Conservation (phyloP, 768 basidiomycete genomes). For the Calvatia gigantea region DNA sequence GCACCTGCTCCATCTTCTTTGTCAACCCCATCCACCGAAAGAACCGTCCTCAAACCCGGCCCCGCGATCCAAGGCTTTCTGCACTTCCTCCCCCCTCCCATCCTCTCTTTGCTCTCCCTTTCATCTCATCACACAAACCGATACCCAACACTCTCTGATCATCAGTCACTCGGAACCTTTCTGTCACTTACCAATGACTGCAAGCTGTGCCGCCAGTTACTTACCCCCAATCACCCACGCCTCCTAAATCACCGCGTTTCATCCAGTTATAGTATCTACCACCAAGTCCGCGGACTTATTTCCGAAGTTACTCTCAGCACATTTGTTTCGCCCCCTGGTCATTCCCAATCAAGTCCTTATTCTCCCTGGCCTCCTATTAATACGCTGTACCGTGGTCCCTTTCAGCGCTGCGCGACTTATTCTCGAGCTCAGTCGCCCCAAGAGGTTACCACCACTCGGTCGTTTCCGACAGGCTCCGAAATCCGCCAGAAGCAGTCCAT, state of each 20-base stretch:
- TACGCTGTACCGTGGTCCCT: conserved; percentile 1
- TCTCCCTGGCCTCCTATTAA: conserved; percentile 9
- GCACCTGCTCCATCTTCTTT: not conserved
- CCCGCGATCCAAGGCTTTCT: not conserved
- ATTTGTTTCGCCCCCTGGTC: not conserved
- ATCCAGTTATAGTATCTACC: not conserved
- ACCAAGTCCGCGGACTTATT: conserved; percentile 6
- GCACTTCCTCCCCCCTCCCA: not conserved
- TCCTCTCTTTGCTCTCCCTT: not conserved
- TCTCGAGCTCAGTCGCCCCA: not conserved
- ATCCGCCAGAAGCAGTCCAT: not conserved
- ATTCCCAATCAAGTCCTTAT: not conserved
- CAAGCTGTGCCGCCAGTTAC: not conserved
- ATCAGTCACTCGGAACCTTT: not conserved
- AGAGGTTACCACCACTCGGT: not conserved
- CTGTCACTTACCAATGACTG: not conserved
- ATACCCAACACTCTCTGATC: too few species aligned
- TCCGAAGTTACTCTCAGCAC: not conserved
- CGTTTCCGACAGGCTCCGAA: not conserved
- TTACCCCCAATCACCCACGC: conserved; percentile 2
- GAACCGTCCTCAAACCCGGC: too few species aligned
- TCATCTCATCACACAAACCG: not conserved
- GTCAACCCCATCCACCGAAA: not conserved
- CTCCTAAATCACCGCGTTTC: conserved; percentile 12
- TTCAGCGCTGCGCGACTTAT: not conserved